A percentile compares a stretch with the other conserved stretches of the same genome.
phyloP scores from a whole-genome alignment of 2,329 filamentous ascomycete species.

The Metarhizium album region DNA sequence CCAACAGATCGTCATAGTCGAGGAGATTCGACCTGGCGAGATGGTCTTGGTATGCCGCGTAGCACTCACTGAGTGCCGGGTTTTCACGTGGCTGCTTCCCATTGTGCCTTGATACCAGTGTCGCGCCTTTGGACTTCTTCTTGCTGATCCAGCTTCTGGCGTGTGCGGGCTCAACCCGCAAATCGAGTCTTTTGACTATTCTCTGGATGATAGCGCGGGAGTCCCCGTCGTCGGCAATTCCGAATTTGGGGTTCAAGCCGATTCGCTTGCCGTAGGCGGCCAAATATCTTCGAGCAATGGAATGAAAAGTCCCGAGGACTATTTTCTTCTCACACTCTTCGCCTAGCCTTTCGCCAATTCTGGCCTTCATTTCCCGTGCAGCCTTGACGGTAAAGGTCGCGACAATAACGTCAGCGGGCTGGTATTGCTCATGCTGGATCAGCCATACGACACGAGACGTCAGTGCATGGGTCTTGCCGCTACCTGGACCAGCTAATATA shows the following conservation, averaged over 20 bases:
- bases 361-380: conserved; percentile 82
- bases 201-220: conserved; percentile 68
- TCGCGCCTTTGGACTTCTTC: conserved; percentile 45
- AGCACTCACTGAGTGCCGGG: conserved; percentile 57
- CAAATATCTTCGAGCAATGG: conserved; percentile 77
- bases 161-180: conserved; percentile 56
- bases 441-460: conserved; percentile 89
- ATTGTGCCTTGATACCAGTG: conserved; percentile 29
- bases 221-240: conserved; percentile 80
- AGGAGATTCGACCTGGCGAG: conserved; percentile 69
- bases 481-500: conserved; percentile 57
- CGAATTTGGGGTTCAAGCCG: conserved; percentile 72
- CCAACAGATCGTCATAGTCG: conserved; percentile 87
- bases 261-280: conserved; percentile 76
- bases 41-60: conserved; percentile 66
- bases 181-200: conserved; percentile 64
- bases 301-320: conserved; percentile 89
- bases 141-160: conserved; percentile 70
- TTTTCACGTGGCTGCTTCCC: conserved; percentile 25
- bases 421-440: conserved; percentile 57
- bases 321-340: conserved; percentile 64
- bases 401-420: conserved; percentile 82
- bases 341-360: conserved; percentile 73
- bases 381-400: conserved; percentile 97
- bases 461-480: conserved; percentile 90